phyloP scores from a whole-genome alignment of 108 stramenopile species.

The Conticribra guillardii region DNA sequence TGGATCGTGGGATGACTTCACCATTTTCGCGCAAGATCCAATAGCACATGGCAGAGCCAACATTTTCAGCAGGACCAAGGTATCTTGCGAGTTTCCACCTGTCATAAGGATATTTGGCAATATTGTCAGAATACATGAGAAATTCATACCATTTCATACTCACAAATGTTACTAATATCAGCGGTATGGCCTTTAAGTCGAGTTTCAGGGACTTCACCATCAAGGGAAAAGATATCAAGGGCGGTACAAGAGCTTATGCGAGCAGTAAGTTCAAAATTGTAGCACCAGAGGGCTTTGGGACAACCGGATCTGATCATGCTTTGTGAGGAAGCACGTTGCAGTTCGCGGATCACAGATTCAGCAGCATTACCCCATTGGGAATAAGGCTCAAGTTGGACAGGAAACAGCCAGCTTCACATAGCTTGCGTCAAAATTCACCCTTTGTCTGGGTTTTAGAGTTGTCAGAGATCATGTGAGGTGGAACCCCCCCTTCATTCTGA shows the following conservation, averaged over 20 bases:
- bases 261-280: too few relatives aligned
- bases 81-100: too few relatives aligned
- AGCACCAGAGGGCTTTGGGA: too few relatives aligned
- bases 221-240: conserved; percentile 10
- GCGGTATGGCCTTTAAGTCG: conserved; percentile 22
- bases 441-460: too few relatives aligned
- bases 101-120: not conserved
- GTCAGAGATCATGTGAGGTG: conserved; percentile 26
- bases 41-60: too few relatives aligned
- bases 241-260: conserved; percentile 15
- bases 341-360: conserved; percentile 35
- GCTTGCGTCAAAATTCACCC: conserved; percentile 35
- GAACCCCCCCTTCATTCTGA: conserved; percentile 35
- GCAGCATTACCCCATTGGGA: conserved; percentile 33
- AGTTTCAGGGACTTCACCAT: too few relatives aligned
- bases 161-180: too few relatives aligned
- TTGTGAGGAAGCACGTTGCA: too few relatives aligned
- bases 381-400: conserved; percentile 33
- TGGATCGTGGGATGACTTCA: conserved; percentile 5
- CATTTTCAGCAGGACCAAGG: conserved; percentile 30
- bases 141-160: conserved; percentile 46
- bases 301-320: conserved; percentile 3
- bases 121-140: conserved; percentile 15
- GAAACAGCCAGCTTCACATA: conserved; percentile 11
- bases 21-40: conserved; percentile 34